Evolutionary conservation across 23 red algal species (phyloP).

Genomic region (Gracilaria domingensis): DNA sequence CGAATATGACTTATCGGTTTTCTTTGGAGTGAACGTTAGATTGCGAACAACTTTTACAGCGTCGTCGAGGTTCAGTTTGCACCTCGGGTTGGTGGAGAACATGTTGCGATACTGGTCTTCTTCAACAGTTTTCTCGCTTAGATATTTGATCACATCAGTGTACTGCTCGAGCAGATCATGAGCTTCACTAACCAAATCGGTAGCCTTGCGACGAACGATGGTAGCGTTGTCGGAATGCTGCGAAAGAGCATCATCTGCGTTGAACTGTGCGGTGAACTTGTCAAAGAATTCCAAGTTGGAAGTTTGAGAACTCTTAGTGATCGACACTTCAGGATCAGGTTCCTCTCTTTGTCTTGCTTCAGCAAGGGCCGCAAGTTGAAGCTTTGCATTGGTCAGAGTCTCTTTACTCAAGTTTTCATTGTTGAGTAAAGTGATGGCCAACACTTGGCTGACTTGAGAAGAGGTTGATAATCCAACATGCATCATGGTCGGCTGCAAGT

Average conservation of each 20-base stretch:
- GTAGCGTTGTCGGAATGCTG: neutral
- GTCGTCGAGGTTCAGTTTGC: neutral
- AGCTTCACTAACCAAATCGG: neutral
- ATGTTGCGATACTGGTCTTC: neutral
- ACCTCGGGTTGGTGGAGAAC: neutral
- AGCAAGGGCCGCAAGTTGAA: slow-evolving; percentile 21
- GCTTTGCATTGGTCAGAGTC: slow-evolving; percentile 30
- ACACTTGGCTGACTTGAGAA: slow-evolving; percentile 8
- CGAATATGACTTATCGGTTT: neutral
- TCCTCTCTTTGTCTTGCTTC: slow-evolving; percentile 1
- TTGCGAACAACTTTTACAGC: neutral
- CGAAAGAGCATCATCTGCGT: neutral
- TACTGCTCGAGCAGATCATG: neutral
- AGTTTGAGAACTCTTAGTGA: neutral
- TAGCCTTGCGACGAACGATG: neutral
- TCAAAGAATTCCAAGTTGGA: neutral
- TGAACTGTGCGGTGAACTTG: neutral
- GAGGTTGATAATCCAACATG: slow-evolving; percentile 2
- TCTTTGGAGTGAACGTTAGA: neutral
- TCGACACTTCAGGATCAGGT: neutral
- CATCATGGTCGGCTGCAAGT: slow-evolving; percentile 8
- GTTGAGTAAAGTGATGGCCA: slow-evolving; percentile 30
- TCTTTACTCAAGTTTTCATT: neutral
- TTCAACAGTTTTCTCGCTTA: neutral
- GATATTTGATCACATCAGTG: neutral